Conservation (phyloP, 768 basidiomycete species). For the Pholiota molesta region DNA sequence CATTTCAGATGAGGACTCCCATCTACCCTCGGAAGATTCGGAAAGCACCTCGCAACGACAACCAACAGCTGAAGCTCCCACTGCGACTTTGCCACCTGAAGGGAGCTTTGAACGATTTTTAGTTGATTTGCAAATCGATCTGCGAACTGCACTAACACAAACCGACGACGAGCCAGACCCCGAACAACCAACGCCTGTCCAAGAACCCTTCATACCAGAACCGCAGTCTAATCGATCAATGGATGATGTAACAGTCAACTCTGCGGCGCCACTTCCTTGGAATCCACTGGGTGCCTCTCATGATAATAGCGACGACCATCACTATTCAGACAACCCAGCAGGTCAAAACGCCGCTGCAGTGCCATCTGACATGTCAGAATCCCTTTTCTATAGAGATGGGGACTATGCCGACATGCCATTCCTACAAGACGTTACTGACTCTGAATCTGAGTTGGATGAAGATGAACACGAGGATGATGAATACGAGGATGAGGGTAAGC, state of each 20-base stretch:
- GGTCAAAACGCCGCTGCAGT: background rate
- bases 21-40: conserved; percentile 8
- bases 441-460: conserved; percentile 37
- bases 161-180: background rate
- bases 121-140: conserved; percentile 74
- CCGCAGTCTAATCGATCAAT: background rate
- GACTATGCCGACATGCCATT: conserved; percentile 29
- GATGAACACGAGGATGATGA: conserved; percentile 31
- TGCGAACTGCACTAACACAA: conserved; percentile 64
- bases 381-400: background rate
- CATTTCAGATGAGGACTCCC: background rate
- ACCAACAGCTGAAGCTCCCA: background rate
- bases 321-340: background rate
- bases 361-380: background rate
- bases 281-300: background rate
- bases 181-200: background rate
- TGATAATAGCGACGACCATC: background rate
- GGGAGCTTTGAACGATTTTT: conserved; percentile 84
- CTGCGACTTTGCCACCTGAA: conserved; percentile 41
- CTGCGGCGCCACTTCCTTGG: background rate
- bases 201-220: background rate
- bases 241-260: background rate
- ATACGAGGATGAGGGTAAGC: conserved; percentile 11
- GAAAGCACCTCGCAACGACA: background rate
- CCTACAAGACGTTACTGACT: conserved; percentile 37